Evolutionary conservation across 1,284 basidiomycete species (phyloP), one percentile per base, ranked within the genome.

Genomic region (Sporisorium scitamineum): DNA sequence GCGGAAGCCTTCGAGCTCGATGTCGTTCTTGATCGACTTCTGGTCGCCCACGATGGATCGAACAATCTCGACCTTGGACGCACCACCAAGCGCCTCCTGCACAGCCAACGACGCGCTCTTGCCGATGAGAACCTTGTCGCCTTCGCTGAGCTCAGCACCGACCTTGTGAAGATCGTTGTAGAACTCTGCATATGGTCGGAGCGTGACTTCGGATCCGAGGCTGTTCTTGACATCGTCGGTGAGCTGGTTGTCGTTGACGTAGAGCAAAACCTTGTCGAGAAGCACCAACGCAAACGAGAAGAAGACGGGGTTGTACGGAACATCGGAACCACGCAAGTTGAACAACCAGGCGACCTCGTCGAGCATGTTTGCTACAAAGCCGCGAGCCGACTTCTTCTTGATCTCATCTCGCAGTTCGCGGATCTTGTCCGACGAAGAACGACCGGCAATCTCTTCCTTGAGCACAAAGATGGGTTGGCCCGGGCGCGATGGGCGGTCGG

Each of bases 231-330:
- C 90, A 1, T 87, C 87, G 24, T 89, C 87, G 27, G 89, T 88
- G 14, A 95, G 85, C 74, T 93, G 91, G 2, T 37, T 32, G 10
- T 88, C 87, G 67, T 95, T 88, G 61, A 94, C 87, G 85, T 96
- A 98, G 1, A 98, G 87, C 5, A 90, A 87, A 0, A 90, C 90
- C 27, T 63, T 56, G 52, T 92, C 88, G 14, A 87, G 86, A 2
- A 92, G 92, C 31, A 98, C 88, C 39, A 96, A 88, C 2, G 94
- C 93, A 84, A 95, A 97, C 0, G 93, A 91, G 83, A 97, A 97
- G 88, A 99, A 98, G 24, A 99, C 95, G 58, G 91, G 83, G 83
- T 97, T 98, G 87, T 90, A 98, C 41, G 92, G 91, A 70, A 98
- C 96, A 85, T 98, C 95, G 2, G 91, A 90, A 1, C 95, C 95